Base-by-base conservation (phyloP, 179 eudicot species). In the Vitellaria paradoxa region DNA sequence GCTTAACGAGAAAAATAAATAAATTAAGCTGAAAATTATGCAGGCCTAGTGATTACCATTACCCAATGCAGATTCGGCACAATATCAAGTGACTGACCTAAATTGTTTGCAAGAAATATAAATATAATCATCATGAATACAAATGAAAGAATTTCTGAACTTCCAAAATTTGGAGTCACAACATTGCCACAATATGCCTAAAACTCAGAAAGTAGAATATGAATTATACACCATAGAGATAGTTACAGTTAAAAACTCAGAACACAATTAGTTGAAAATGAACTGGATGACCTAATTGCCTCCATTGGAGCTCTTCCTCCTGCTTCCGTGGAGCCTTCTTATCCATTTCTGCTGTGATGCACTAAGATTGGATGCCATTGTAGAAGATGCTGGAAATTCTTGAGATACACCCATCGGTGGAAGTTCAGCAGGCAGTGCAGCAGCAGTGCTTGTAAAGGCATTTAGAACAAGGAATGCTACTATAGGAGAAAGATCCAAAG, bases 381-480 rank as follows among this genome's bases (percentile, higher is more conserved):
- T 69, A 13, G 50, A 69, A 65, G 79, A 63, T 30, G 76, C 72
- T 63, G 82, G 46, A 63, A 65, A 60, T 70, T 82, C 73, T 64
- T 80, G 79, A 21, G 84, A 60, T 49, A 47, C 76, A 69, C 78
- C 82, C 9, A 83, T 64, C 2, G 87, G 50, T 73, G 99, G 99
- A 79, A 95, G 97, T 82, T 95, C 99, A 61, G 99, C 99, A 80
- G 99, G 99, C 73, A 96, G 91, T 53, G 99, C 97, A 80, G 98
- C 57, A 70, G 98, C 97, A 17, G 97, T 70, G 80, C 98, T 96
- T 20, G 98, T 93, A 67, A 96, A 91, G 68, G 91, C 98, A 68
- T 96, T 93, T 56, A 96, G 83, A 75, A 90, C 93, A 67, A 96
- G 91, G 84, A 96, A 96, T 65, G 99, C 98, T 81, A 96, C 73